Evolutionary conservation across 2,329 filamentous ascomycete genomes (phyloP), one percentile per base, ranked within the genome.

Genomic region (Aureobasidium sp.): DNA sequence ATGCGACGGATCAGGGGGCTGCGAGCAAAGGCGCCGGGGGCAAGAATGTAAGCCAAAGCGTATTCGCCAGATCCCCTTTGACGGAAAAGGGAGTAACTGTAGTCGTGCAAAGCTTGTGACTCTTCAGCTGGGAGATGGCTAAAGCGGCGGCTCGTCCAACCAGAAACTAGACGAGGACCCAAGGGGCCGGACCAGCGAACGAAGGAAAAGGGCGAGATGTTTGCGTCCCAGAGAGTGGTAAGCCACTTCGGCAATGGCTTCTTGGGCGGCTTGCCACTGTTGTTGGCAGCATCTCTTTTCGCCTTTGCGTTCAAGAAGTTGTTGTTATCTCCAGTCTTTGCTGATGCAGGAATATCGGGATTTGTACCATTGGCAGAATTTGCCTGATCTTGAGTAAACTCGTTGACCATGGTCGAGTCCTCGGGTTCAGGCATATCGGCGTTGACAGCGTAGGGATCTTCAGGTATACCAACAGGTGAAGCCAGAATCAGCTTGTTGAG

Each of bases 401-500:
- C 91, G 70, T 87, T 88, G 47, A 83, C 83, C 67, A 95, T 77
- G 0, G 87, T 87, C 2, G 90, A 91, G 9, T 87, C 84, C 39
- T 81, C 78, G 1, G 89, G 88, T 57, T 93, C 89, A 0, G 92
- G 90, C 79, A 97, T 85, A 2, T 86, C 86, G 12, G 90, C 87
- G 67, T 84, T 86, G 63, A 94, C 86, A 5, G 93, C 94, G 70
- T 93, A 93, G 0, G 94, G 94, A 69, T 99, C 91, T 71, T 96
- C 92, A 1, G 94, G 94, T 8, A 99, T 89, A 23, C 94, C 94
- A 23, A 97, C 94, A 0, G 94, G 94, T 0, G 91, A 96, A 0
- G 91, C 94, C 34, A 99, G 83, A 66, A 99, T 96, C 65, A 99
- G 84, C 78, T 99, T 99, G 77, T 99, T 96, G 37, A 99, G 77